Conservation (phyloP, 1,139 yeast genomes). For the Saccharomyces hybrid region DNA sequence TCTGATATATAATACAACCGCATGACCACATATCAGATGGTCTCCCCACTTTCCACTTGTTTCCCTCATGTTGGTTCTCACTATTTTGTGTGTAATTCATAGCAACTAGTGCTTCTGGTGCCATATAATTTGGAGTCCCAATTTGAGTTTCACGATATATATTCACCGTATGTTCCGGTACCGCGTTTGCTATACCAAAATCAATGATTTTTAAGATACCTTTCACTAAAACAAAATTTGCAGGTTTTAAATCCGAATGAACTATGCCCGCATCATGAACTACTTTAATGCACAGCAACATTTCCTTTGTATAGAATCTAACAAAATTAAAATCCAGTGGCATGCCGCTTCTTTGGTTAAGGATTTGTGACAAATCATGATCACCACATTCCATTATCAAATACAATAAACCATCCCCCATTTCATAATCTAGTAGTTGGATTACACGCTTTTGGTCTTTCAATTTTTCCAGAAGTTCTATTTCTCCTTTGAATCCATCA, state of each 20-base stretch:
- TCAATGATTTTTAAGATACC: slow-evolving; percentile 85
- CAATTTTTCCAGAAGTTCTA: slow-evolving; percentile 59
- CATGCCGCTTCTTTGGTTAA: slow-evolving; percentile 46
- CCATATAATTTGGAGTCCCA: slow-evolving; percentile 97
- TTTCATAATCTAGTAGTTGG: slow-evolving; percentile 62
- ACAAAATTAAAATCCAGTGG: slow-evolving; percentile 72
- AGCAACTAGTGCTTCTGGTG: slow-evolving; percentile 83
- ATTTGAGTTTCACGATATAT: slow-evolving; percentile 85
- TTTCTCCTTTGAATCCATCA: slow-evolving; percentile 82
- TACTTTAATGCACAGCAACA: slow-evolving; percentile 75
- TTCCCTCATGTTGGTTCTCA: slow-evolving; percentile 34
- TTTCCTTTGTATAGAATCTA: slow-evolving; percentile 70
- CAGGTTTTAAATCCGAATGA: slow-evolving; percentile 93
- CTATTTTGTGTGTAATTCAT: slow-evolving; percentile 37
- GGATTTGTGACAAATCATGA: slow-evolving; percentile 76
- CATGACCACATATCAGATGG: slow-evolving; percentile 98
- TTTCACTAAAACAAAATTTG: slow-evolving; percentile 80
- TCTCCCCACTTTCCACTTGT: slow-evolving; percentile 82
- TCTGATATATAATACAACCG: slow-evolving; percentile 92
- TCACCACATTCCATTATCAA: slow-evolving; percentile 96
- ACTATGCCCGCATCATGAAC: slow-evolving; percentile 86
- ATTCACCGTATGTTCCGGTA: slow-evolving; percentile 87
- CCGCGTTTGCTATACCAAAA: slow-evolving; percentile 92
- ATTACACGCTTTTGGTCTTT: slow-evolving; percentile 68
- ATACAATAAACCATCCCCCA: slow-evolving; percentile 54